Base-by-base conservation (phyloP, 2,329 filamentous ascomycete species). In the Pseudogymnoascus sp. region DNA sequence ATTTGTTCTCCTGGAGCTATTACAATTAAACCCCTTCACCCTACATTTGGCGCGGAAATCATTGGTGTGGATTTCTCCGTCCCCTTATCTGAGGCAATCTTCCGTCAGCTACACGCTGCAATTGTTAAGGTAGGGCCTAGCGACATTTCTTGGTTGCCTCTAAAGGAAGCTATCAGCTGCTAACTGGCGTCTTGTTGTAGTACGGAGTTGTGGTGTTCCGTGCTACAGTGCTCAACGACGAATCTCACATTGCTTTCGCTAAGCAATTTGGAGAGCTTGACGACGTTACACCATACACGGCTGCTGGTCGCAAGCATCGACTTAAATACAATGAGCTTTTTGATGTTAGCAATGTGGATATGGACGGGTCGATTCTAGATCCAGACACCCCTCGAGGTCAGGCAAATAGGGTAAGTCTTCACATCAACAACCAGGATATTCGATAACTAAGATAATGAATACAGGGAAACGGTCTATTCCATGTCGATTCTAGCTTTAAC, bases 401-500 rank as follows among this genome's bases (percentile, higher is more conserved):
- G 21, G 66, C 65, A 44, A 68, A 3, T 17, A 68, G 62, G 67
- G 66, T 11, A 36, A 21, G 39, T 39, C 21, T 39, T 39, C 36
- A 39, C 36, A 39, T 39, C 36, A 39, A 39, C 36, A 39, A 39
- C 36, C 36, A 39, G 36, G 36, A 15, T 39, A 39, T 39, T 39
- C 36, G 6, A 5, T 17, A 39, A 39, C 36, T 39, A 39, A 39
- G 36, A 15, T 39, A 39, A 39, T 39, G 6, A 39, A 39, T 39
- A 39, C 62, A 74, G 68, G 79, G 77, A 31, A 83, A 84, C 66
- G 70, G 68, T 1, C 73, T 82, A 10, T 84, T 81, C 70, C 82
- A 84, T 63, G 77, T 77, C 10, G 81, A 84, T 69, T 80, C 77
- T 15, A 78, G 76, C 21, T 84, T 81, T 72, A 83, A 84, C 66